phyloP scores from a whole-genome alignment of 2,329 filamentous ascomycete species.

The Sporothrix dimorphospora region DNA sequence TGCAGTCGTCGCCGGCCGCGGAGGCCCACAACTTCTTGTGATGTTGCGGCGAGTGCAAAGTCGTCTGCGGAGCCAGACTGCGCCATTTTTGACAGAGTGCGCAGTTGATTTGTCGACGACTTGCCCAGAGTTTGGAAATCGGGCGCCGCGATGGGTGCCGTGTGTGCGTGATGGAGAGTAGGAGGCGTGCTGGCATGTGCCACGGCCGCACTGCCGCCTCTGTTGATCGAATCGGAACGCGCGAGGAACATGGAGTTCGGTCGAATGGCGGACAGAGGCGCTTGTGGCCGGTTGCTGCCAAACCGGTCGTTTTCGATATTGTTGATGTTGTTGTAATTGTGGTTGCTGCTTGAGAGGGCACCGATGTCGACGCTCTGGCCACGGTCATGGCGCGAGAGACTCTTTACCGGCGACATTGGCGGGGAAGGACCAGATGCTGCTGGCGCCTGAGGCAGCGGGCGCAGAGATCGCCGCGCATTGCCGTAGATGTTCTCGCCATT shows the following conservation, averaged over 20 bases:
- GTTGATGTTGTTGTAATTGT: slow-evolving; percentile 10
- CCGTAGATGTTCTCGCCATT: slow-evolving; percentile 66
- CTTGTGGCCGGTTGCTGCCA: slow-evolving; percentile 45
- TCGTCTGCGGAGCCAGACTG: slow-evolving; percentile 76
- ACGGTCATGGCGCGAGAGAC: slow-evolving; percentile 43
- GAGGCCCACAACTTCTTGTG: slow-evolving; percentile 85
- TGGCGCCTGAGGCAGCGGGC: slow-evolving; percentile 71
- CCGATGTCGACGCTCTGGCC: slow-evolving; percentile 68
- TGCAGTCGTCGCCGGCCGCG: slow-evolving; percentile 84
- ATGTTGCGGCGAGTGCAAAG: slow-evolving; percentile 75
- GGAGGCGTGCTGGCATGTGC: slow-evolving; percentile 41
- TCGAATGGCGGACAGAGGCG: slow-evolving; percentile 49
- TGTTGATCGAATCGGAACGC: slow-evolving; percentile 57
- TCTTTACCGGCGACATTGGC: slow-evolving; percentile 38
- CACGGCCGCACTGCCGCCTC: slow-evolving; percentile 41
- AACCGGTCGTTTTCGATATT: slow-evolving; percentile 28
- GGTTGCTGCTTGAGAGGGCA: slow-evolving; percentile 51
- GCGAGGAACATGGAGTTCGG: slow-evolving; percentile 66
- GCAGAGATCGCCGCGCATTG: slow-evolving; percentile 74
- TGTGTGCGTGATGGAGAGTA: slow-evolving; percentile 46
- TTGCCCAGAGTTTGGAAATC: slow-evolving; percentile 82
- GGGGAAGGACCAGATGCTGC: slow-evolving; percentile 44
- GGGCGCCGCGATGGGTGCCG: slow-evolving; percentile 61
- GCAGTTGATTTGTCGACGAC: slow-evolving; percentile 86
- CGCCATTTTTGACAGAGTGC: slow-evolving; percentile 82